phyloP scores from a whole-genome alignment of 495 filamentous ascomycete genomes.

The Aspergillus wentii region DNA sequence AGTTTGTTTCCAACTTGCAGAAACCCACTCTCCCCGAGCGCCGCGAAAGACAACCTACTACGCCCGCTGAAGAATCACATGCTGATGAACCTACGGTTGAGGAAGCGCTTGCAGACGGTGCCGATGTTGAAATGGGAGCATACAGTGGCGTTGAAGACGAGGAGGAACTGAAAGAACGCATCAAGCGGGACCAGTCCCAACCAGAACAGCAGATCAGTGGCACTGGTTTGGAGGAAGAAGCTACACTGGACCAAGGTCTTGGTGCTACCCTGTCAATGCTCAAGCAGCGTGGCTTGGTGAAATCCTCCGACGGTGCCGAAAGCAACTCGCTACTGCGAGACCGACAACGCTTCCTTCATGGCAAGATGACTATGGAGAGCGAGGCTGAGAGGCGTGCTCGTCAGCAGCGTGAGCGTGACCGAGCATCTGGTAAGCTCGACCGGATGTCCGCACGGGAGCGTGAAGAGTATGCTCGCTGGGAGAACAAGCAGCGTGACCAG shows the following conservation, averaged over 20 bases:
- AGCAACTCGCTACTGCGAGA: constrained; percentile 67
- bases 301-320: constrained; percentile 54
- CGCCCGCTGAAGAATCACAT: constrained; percentile 30
- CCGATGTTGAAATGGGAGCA: constrained; percentile 61
- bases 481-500: constrained; percentile 83
- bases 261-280: constrained; percentile 79
- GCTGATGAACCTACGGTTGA: constrained; percentile 44
- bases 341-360: constrained; percentile 73
- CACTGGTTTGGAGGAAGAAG: constrained; percentile 82
- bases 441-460: constrained; percentile 83
- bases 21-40: constrained; percentile 63
- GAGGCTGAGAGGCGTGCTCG: constrained; percentile 74
- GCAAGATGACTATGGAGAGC: constrained; percentile 67
- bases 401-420: constrained; percentile 81
- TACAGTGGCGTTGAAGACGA: constrained; percentile 54
- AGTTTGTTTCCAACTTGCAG: constrained; percentile 84
- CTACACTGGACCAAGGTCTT: constrained; percentile 68
- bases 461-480: constrained; percentile 81
- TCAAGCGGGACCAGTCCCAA: constrained; percentile 47
- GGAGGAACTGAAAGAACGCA: constrained; percentile 43
- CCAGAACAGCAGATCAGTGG: constrained; percentile 49
- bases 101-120: constrained; percentile 44
- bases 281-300: constrained; percentile 74
- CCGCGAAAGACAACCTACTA: constrained; percentile 39
- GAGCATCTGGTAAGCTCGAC: constrained; percentile 73